Conservation (phyloP, 140 eudicot genomes). For the Stevia rebaudiana region DNA sequence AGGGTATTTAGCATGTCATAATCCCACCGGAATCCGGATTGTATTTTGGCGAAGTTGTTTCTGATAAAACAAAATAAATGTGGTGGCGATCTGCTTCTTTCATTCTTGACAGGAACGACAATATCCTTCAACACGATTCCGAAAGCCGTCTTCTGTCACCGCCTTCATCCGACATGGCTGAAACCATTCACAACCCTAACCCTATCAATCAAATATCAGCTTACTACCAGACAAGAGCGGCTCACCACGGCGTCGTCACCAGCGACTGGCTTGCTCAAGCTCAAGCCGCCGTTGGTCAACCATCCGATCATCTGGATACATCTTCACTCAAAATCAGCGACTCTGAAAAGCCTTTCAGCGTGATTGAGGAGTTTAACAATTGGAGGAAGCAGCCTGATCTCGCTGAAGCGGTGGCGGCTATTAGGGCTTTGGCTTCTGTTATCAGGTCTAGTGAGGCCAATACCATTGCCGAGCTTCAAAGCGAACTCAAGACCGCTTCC, state of each 20-base stretch:
- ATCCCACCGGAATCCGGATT: not conserved
- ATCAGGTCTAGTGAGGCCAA: constrained; percentile 79
- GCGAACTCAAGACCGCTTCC: constrained; percentile 77
- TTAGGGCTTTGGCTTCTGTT: constrained; percentile 93
- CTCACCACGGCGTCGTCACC: constrained; percentile 84
- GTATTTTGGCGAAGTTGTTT: no score
- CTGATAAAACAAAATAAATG: constrained; percentile 21
- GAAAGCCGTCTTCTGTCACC: constrained; percentile 40
- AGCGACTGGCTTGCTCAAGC: constrained; percentile 98
- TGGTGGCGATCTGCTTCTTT: constrained; percentile 83
- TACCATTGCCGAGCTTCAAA: constrained; percentile 87
- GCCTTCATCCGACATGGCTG: constrained; percentile 34
- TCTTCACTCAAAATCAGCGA: constrained; percentile 6
- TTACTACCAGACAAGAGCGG: constrained; percentile 82
- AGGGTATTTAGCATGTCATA: no score
- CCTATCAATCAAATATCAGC: constrained; percentile 55
- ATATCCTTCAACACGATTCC: not conserved
- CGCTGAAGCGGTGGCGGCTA: constrained; percentile 98
- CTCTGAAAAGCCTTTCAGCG: constrained; percentile 36
- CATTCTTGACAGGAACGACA: constrained; percentile 49
- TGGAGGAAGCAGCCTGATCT: constrained; percentile 90
- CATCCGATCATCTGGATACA: constrained; percentile 15
- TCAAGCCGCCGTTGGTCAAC: constrained; percentile 56
- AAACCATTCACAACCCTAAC: constrained; percentile 35
- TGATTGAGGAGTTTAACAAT: constrained; percentile 72